Conservation (phyloP, 768 basidiomycete genomes). For the Filobasidium wieringae region DNA sequence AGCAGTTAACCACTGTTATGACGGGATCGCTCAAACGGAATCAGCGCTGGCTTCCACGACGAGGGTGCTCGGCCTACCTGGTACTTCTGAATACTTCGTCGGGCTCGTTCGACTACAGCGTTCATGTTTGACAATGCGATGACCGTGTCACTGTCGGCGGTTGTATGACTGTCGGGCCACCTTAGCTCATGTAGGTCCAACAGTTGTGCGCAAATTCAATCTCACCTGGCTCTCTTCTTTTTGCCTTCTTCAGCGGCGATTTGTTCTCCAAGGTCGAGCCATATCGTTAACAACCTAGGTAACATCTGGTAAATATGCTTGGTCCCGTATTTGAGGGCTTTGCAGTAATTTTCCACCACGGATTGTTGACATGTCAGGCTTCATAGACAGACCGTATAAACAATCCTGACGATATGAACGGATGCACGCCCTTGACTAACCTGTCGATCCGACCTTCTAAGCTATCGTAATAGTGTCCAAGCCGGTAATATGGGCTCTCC, state of each 20-base stretch:
- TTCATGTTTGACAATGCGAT: neutral
- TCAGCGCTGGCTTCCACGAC: neutral
- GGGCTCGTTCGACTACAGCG: slow-evolving; percentile 35
- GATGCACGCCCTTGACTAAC: neutral
- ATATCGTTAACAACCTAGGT: slow-evolving; percentile 83
- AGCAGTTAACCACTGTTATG: slow-evolving; percentile 74
- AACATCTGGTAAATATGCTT: slow-evolving; percentile 95
- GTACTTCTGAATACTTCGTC: slow-evolving; percentile 58
- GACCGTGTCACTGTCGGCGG: neutral
- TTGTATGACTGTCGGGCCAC: neutral
- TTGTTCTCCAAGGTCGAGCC: slow-evolving; percentile 76
- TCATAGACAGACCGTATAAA: neutral
- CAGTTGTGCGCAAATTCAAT: too few relatives aligned
- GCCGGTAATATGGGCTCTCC: slow-evolving; percentile 73
- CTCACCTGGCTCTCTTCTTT: neutral
- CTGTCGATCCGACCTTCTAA: neutral
- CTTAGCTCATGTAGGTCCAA: neutral
- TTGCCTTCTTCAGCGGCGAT: slow-evolving; percentile 2
- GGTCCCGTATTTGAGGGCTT: slow-evolving; percentile 66
- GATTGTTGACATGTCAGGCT: slow-evolving; percentile 21
- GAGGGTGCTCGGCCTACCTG: slow-evolving; percentile 47
- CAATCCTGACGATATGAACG: neutral
- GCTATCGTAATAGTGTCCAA: slow-evolving; percentile 73
- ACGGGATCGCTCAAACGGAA: neutral
- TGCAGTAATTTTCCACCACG: slow-evolving; percentile 56